Base-by-base conservation (phyloP, 768 basidiomycete genomes). In the Epithele typhae region DNA sequence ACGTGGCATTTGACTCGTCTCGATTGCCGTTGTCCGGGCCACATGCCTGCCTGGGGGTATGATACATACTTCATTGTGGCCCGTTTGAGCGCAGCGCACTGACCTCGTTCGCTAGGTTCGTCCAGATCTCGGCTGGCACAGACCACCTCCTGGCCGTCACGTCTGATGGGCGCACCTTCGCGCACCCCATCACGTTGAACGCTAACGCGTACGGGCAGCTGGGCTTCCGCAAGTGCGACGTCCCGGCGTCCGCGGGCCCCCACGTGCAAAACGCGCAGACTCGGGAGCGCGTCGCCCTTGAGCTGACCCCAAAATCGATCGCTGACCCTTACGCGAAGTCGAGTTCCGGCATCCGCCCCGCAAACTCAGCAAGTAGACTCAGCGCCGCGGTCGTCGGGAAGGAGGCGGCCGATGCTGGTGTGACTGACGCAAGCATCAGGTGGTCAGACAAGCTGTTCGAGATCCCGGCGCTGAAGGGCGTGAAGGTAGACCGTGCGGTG, bases 121-220 rank as follows among this genome's bases (percentile, higher is more conserved):
- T 75, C 0, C 81, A 82, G 1, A 82, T 97, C 19, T 77, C 82
- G 4, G 78, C 85, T 2, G 92, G 93, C 12, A 63, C 69, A 12
- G 78, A 83, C 58, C 86, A 88, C 59, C 67, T 88, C 9, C 74
- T 88, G n/a, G 84, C 80, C 4, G 62, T 86, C 33, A 85, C 86
- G 8, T 83, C 81, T 9, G 70, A 66, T 30, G 92, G 92, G 2
- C 84, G 90, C 38, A 76, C 86, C 4, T 92, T 87, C 60, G 77
- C 82, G 2, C 80, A 90, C 58, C 89, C 93, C 0, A 71, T 89
- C 35, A 79, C 78, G 52, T 79, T 79, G 52, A 63, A 75, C 8
- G 92, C 87, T 23, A 97, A 97, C 65, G 68, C 76, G 1, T 78
- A 82, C 60, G 87, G 89, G 1, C 93, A 96, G 61, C 79, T 97